These are phyloP conservation scores for Penicillium sp. DNA, from an alignment of 2,329 filamentous ascomycete species.

Conservation along the genomic window DNA sequence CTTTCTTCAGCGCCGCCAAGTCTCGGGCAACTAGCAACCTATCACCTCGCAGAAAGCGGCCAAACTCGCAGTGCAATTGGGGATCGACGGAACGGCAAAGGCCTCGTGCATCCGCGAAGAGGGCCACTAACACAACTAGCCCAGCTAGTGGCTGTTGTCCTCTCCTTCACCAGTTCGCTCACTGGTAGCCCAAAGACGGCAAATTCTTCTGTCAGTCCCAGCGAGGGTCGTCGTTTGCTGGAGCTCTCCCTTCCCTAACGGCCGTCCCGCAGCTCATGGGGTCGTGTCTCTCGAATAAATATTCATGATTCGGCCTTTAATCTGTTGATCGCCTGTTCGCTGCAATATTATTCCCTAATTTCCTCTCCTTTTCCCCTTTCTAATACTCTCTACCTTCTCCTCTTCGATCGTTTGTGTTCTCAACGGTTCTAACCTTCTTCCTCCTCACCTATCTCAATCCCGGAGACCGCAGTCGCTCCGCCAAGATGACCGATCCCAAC, in stretches of 20 bases:
- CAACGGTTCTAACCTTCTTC: too few relatives aligned
- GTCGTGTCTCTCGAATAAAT: neutral
- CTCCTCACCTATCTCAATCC: neutral
- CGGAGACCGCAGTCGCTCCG: neutral
- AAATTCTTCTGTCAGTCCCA: neutral
- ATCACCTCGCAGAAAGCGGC: too few relatives aligned
- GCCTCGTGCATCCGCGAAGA: slow-evolving; percentile 10
- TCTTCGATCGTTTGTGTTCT: neutral
- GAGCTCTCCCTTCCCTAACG: slow-evolving; percentile 8
- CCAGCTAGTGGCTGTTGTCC: neutral
- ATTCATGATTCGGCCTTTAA: neutral
- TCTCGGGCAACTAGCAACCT: neutral
- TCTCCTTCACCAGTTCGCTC: neutral
- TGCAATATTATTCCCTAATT: neutral
- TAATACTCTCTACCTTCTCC: neutral
- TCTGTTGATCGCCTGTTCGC: neutral
- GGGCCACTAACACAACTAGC: neutral
- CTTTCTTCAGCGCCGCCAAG: neutral
- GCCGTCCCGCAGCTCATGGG: slow-evolving; percentile 7
- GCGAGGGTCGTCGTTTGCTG: neutral
- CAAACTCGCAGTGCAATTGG: neutral
- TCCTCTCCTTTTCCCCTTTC: neutral
- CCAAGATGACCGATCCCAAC: slow-evolving; percentile 7
- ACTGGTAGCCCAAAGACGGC: neutral
- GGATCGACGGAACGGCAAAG: slow-evolving; percentile 7